Evolutionary conservation across 805 yeast genomes (phyloP).

Genomic region (Kodamaea jinghongensis): DNA sequence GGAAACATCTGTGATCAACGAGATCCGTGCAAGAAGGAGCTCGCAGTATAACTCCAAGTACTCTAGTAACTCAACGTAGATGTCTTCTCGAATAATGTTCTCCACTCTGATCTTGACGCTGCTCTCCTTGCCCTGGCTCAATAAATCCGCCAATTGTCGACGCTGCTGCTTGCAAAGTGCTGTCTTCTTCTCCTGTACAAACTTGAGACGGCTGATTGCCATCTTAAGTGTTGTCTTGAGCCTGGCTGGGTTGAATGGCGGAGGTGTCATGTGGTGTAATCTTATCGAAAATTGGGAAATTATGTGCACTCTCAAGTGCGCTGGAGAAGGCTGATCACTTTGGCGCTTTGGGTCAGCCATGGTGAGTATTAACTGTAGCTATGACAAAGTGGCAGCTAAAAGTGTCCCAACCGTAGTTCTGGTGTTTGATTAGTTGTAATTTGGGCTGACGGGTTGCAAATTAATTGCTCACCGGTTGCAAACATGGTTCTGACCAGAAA

Average conservation of each 20-base stretch:
- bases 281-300: background rate
- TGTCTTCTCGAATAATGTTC: conserved; percentile 78
- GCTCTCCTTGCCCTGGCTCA: conserved; percentile 68
- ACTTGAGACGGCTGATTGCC: conserved; percentile 67
- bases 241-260: conserved; percentile 31
- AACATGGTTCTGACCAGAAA: too few relatives aligned
- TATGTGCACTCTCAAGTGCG: background rate
- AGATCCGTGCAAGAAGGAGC: conserved; percentile 69
- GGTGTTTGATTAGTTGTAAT: too few relatives aligned
- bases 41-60: conserved; percentile 81
- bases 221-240: conserved; percentile 52
- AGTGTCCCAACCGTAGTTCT: too few relatives aligned
- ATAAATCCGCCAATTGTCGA: conserved; percentile 65
- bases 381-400: too few relatives aligned
- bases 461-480: too few relatives aligned
- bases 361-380: background rate
- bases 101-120: conserved; percentile 84
- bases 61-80: conserved; percentile 75
- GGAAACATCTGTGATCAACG: conserved; percentile 48
- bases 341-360: background rate
- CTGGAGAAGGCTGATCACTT: background rate
- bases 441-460: too few relatives aligned
- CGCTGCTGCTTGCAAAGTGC: conserved; percentile 76
- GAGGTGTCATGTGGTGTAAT: conserved; percentile 14
- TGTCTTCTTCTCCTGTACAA: conserved; percentile 69